phyloP scores from a whole-genome alignment of 805 yeast species.

The Komagataella pseudopastoris region DNA sequence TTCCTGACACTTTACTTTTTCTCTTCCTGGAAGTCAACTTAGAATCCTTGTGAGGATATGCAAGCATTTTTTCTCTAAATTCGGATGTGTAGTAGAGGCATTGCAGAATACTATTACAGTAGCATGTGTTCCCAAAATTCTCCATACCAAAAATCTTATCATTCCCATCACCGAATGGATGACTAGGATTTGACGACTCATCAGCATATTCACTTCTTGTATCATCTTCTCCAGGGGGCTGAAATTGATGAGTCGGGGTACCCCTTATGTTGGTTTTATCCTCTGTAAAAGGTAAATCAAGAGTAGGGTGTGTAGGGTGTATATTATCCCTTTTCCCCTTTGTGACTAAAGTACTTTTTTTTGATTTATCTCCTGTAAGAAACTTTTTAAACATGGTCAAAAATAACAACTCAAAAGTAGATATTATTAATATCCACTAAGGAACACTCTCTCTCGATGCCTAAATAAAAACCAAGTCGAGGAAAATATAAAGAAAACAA shows the following conservation, averaged over 20 bases:
- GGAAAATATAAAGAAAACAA: not conserved
- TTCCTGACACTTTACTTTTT: conserved; percentile 25
- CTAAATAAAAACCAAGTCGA: not conserved
- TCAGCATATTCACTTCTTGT: not conserved
- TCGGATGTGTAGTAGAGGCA: conserved; percentile 65
- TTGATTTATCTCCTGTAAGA: not conserved
- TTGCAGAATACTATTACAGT: conserved; percentile 86
- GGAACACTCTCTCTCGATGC: not conserved
- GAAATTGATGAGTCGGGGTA: not conserved
- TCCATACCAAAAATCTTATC: conserved; percentile 69
- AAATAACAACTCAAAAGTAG: not conserved
- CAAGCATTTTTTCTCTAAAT: conserved; percentile 46
- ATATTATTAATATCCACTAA: too few species aligned
- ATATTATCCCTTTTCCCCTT: not conserved
- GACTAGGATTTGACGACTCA: not conserved
- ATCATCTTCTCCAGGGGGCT: not conserved
- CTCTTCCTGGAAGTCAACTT: conserved; percentile 18
- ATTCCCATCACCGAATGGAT: conserved; percentile 55
- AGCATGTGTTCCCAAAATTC: conserved; percentile 85
- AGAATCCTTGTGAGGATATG: conserved; percentile 27
- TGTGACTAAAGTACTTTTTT: not conserved
- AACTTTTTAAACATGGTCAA: not conserved
- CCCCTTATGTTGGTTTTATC: not conserved
- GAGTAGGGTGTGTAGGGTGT: not conserved
- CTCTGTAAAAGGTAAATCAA: not conserved